Conservation (phyloP, 2,329 filamentous ascomycete genomes). For the Pseudogymnoascus sp. region DNA sequence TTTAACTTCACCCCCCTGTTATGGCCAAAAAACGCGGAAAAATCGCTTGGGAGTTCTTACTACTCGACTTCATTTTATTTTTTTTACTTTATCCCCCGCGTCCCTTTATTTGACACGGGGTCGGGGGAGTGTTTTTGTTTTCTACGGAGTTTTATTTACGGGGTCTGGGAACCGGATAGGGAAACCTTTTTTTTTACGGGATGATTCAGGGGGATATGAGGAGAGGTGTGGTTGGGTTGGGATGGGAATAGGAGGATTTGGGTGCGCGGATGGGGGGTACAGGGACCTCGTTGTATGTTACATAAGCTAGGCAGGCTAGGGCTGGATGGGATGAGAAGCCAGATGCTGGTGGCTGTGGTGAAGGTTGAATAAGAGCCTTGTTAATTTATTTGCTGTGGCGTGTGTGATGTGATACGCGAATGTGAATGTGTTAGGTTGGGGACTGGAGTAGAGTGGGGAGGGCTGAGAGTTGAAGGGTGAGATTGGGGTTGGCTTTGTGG, state of each 20-base stretch:
- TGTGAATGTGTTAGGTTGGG: background rate
- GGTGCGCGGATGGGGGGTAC: background rate
- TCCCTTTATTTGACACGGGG: background rate
- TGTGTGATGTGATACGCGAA: background rate
- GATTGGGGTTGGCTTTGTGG: background rate
- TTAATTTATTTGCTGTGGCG: background rate
- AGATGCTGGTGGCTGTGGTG: background rate
- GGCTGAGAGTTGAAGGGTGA: background rate
- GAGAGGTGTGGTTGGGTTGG: background rate
- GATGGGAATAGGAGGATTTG: background rate
- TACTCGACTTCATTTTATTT: background rate
- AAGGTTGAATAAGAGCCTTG: slow-evolving; percentile 1
- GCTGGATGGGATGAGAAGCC: background rate
- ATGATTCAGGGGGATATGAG: background rate
- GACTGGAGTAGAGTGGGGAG: background rate
- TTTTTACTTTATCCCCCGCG: background rate
- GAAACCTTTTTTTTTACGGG: background rate
- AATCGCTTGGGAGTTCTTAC: background rate
- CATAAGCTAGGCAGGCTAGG: background rate
- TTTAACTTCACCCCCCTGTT: no score
- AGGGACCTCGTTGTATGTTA: slow-evolving; percentile 6
- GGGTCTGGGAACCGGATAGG: background rate
- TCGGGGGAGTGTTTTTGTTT: background rate
- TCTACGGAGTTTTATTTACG: background rate
- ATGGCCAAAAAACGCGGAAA: background rate